phyloP scores from a whole-genome alignment of 2,329 filamentous ascomycete species.

The Cladosporium sp. region DNA sequence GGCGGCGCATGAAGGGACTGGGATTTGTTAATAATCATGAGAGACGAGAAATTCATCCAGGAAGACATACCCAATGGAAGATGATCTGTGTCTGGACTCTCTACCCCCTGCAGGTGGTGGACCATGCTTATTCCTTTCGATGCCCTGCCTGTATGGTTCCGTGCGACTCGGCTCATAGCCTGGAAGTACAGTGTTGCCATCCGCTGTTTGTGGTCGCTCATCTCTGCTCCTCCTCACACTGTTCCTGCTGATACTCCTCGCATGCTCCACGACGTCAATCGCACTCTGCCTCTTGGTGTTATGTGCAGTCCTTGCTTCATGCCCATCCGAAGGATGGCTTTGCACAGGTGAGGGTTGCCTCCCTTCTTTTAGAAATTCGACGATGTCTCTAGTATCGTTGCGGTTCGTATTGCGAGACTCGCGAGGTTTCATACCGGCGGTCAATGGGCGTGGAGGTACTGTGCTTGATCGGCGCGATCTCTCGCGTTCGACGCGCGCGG shows the following conservation, averaged over 20 bases:
- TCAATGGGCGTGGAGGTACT: conserved; percentile 23
- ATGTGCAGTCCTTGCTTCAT: neutral
- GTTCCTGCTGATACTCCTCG: conserved; percentile 6
- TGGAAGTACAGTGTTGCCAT: neutral
- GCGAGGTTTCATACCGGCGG: conserved; percentile 4
- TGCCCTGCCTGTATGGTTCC: conserved; percentile 7
- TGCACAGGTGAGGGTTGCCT: neutral
- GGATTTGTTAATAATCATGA: conserved; percentile 15
- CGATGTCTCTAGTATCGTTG: neutral
- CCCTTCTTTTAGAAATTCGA: conserved; percentile 19
- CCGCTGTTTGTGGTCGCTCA: conserved; percentile 3
- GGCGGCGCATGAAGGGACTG: conserved; percentile 33
- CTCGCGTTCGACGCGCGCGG: neutral
- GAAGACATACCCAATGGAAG: conserved; percentile 21
- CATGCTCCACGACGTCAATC: conserved; percentile 14
- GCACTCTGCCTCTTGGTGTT: conserved; percentile 10
- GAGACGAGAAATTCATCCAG: neutral
- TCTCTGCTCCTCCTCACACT: conserved; percentile 1
- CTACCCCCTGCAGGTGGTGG: conserved; percentile 8
- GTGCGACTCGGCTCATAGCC: neutral
- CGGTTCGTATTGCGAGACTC: conserved; percentile 14
- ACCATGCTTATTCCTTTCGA: conserved; percentile 10
- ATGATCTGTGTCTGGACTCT: conserved; percentile 22
- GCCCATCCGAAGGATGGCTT: neutral
- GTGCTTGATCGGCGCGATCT: conserved; percentile 10